phyloP scores from a whole-genome alignment of 257 asterid species.

The Euphrasia confusa region DNA sequence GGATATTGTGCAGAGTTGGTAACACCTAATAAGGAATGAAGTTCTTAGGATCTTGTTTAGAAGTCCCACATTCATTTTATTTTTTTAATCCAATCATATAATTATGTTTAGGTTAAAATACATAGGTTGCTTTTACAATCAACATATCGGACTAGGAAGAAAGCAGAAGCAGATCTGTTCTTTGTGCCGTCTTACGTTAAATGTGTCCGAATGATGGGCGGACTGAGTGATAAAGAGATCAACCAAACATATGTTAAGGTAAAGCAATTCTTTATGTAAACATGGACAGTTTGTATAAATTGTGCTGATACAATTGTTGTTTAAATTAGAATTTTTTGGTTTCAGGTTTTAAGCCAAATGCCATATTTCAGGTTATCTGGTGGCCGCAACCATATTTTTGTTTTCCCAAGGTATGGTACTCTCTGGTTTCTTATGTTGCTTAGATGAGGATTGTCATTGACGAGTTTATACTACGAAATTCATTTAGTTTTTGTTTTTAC shows the following conservation, averaged over 20 bases:
- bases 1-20: background rate
- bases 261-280: constrained; percentile 21
- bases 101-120: constrained; percentile 66
- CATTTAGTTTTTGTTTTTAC: background rate
- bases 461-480: background rate
- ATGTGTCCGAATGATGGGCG: constrained; percentile 93
- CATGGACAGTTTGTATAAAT: constrained; percentile 17
- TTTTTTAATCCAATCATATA: constrained; percentile 1
- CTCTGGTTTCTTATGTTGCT: constrained; percentile 14
- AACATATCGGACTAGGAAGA: constrained; percentile 58
- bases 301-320: constrained; percentile 22
- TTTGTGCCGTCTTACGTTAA: constrained; percentile 87
- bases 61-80: background rate
- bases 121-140: constrained; percentile 76
- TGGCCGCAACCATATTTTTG: constrained; percentile 87
- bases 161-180: constrained; percentile 85
- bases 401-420: constrained; percentile 74
- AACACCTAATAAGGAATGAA: constrained; percentile 9
- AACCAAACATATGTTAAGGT: constrained; percentile 87
- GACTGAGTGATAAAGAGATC: constrained; percentile 84
- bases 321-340: constrained; percentile 32
- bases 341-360: constrained; percentile 96
- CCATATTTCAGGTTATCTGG: constrained; percentile 91
- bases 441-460: constrained; percentile 6
- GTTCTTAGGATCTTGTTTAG: background rate